These are phyloP conservation scores for Sedum album DNA, from an alignment of 164 flowering plant species.

Conservation along the genomic window DNA sequence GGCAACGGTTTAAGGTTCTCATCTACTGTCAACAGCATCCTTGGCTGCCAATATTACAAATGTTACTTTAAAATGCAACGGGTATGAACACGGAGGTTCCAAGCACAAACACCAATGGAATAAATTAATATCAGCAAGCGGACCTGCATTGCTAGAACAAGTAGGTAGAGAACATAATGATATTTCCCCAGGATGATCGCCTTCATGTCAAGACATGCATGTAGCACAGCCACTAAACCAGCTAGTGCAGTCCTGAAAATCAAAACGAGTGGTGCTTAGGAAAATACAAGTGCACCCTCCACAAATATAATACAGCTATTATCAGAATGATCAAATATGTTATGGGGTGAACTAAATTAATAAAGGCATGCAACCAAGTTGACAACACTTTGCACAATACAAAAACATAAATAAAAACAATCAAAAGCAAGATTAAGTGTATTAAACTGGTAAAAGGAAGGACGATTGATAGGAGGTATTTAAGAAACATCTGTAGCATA, in stretches of 20 bases:
- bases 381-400: neutral
- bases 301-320: no score
- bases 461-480: neutral
- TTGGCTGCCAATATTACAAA: conserved; percentile 45
- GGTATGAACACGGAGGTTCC: neutral
- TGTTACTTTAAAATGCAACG: neutral
- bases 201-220: conserved; percentile 91
- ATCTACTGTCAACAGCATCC: conserved; percentile 92
- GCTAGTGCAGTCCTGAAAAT: conserved; percentile 72
- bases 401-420: neutral
- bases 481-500: neutral
- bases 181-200: conserved; percentile 78
- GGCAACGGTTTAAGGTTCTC: conserved; percentile 78
- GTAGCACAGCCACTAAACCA: conserved; percentile 61
- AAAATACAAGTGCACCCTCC: neutral
- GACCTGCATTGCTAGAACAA: conserved; percentile 96
- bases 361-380: neutral
- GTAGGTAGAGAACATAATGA: conserved; percentile 84
- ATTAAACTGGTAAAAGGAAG: neutral
- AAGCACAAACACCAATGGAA: neutral
- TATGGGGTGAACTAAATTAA: neutral
- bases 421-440: neutral
- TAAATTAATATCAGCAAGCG: neutral
- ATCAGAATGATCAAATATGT: no score
- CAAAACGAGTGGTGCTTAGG: neutral